Conservation (phyloP, 2,329 filamentous ascomycete genomes). For the Claviceps pusilla region DNA sequence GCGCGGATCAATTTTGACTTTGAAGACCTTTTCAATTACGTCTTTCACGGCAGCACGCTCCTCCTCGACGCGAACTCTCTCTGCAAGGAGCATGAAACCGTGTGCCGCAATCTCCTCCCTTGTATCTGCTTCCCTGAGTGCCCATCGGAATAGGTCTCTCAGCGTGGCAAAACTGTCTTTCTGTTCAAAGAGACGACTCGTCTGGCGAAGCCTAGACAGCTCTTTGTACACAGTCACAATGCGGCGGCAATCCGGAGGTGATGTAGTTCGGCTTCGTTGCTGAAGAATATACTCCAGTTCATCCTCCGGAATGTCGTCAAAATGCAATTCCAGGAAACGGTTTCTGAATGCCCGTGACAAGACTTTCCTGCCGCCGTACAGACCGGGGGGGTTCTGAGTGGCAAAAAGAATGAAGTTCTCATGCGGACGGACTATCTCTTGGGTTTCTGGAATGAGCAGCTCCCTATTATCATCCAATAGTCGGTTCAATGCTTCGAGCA, state of each 20-base stretch:
- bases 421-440: slow-evolving; percentile 83
- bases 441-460: slow-evolving; percentile 87
- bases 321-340: slow-evolving; percentile 90
- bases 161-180: slow-evolving; percentile 95
- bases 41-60: slow-evolving; percentile 73
- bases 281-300: slow-evolving; percentile 87
- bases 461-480: slow-evolving; percentile 93
- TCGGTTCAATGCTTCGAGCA: slow-evolving; percentile 88
- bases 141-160: slow-evolving; percentile 92
- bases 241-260: slow-evolving; percentile 76
- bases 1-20: slow-evolving; percentile 61
- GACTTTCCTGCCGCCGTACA: slow-evolving; percentile 89
- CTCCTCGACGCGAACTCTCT: slow-evolving; percentile 81
- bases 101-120: slow-evolving; percentile 80
- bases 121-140: slow-evolving; percentile 66
- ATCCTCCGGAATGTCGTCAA: slow-evolving; percentile 91
- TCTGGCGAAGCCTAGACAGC: slow-evolving; percentile 76
- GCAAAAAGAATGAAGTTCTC: slow-evolving; percentile 96
- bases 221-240: slow-evolving; percentile 93
- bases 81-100: slow-evolving; percentile 90
- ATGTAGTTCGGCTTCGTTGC: slow-evolving; percentile 69
- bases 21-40: slow-evolving; percentile 83
- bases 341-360: slow-evolving; percentile 92
- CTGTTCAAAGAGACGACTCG: slow-evolving; percentile 83
- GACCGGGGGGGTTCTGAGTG: slow-evolving; percentile 87